A percentile compares a stretch with the other conserved stretches of the same genome.
Conservation (phyloP, 2,329 filamentous ascomycete species). For the Aspergillus texensis region DNA sequence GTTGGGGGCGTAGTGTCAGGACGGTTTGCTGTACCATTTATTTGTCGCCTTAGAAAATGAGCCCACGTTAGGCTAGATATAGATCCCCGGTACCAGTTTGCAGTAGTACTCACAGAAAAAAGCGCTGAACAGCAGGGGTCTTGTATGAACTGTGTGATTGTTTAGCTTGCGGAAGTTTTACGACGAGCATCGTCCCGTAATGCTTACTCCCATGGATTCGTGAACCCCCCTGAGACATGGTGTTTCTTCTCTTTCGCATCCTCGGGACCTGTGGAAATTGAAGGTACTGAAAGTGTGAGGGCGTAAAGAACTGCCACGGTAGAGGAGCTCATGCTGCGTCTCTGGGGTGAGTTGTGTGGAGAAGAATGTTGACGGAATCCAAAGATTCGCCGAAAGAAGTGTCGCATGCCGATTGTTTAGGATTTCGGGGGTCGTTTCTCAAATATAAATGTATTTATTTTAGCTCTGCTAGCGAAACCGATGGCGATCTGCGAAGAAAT, state of each 20-base stretch:
- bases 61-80: not conserved
- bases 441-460: constrained; percentile 5
- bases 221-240: constrained; percentile 42
- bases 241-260: constrained; percentile 44
- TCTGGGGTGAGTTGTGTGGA: constrained; percentile 15
- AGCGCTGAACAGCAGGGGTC: constrained; percentile 7
- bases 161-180: constrained; percentile 5
- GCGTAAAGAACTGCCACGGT: constrained; percentile 45
- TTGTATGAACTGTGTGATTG: constrained; percentile 25
- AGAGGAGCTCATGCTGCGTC: constrained; percentile 40
- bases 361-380: constrained; percentile 23
- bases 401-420: constrained; percentile 10
- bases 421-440: not conserved
- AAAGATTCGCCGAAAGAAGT: constrained; percentile 21
- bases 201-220: constrained; percentile 49
- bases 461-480: not conserved
- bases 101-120: constrained; percentile 20
- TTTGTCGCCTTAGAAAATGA: constrained; percentile 37
- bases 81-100: not conserved
- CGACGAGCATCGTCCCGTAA: not conserved
- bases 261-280: constrained; percentile 38
- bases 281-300: constrained; percentile 42
- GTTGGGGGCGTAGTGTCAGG: constrained; percentile 68
- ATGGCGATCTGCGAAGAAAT: not conserved
- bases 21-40: constrained; percentile 53